Conservation (phyloP, 768 basidiomycete species). For the Boletus bicolor region DNA sequence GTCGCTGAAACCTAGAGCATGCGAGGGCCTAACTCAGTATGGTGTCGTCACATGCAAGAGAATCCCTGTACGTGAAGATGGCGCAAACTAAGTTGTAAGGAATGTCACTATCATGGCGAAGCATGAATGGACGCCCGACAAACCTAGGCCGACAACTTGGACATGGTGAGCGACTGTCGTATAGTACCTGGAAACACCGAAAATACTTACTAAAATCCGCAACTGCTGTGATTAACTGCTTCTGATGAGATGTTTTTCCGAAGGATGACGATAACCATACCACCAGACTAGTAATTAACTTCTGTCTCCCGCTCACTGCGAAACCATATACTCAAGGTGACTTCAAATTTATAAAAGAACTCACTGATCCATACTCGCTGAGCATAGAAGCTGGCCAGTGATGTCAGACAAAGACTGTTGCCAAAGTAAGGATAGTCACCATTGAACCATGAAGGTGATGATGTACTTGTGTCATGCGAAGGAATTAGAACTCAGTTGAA, state of each 20-base stretch:
- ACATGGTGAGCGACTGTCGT: background rate
- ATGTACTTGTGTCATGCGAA: background rate
- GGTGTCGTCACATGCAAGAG: background rate
- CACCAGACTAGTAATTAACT: background rate
- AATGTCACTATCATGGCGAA: background rate
- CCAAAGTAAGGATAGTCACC: background rate
- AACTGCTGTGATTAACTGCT: background rate
- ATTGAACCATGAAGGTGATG: slow-evolving; percentile 3
- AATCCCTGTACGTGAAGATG: background rate
- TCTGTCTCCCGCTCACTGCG: slow-evolving; percentile 5
- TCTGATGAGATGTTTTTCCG: background rate
- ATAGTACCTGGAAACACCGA: background rate
- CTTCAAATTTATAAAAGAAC: background rate
- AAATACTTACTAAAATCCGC: background rate
- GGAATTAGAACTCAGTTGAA: background rate
- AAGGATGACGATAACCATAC: background rate
- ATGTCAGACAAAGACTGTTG: background rate
- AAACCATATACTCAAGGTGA: background rate
- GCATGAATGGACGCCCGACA: background rate
- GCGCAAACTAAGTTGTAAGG: background rate
- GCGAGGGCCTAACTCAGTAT: background rate
- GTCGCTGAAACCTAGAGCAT: background rate
- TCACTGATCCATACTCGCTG: slow-evolving; percentile 10
- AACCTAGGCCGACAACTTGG: slow-evolving; percentile 7
- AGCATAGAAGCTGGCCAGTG: slow-evolving; percentile 1